These are phyloP conservation scores for Trametes sanguinea DNA, from an alignment of 768 basidiomycete genomes.

Conservation along the genomic window DNA sequence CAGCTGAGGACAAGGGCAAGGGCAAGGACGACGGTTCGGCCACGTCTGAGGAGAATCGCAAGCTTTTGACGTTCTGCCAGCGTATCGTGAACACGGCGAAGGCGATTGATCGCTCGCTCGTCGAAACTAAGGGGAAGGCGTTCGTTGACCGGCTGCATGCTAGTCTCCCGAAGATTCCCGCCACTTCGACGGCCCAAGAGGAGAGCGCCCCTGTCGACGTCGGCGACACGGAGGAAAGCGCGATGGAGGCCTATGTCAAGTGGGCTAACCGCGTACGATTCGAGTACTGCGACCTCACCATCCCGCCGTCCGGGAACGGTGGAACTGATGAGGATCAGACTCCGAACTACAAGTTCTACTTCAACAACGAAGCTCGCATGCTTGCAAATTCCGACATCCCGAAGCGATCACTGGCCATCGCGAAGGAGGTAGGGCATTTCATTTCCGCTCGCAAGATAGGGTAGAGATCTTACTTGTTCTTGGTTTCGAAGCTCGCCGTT, in stretches of 20 bases:
- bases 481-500: conserved; percentile 74
- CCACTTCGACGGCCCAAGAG: conserved; percentile 8
- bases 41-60: conserved; percentile 72
- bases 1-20: conserved; percentile 64
- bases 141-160: conserved; percentile 80
- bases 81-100: conserved; percentile 81
- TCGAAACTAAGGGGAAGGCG: conserved; percentile 85
- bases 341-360: conserved; percentile 82
- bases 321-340: conserved; percentile 48
- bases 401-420: conserved; percentile 90
- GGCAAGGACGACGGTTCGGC: conserved; percentile 52
- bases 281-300: conserved; percentile 87
- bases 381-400: conserved; percentile 84
- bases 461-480: too few species aligned
- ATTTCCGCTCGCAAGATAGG: too few species aligned
- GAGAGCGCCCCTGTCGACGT: conserved; percentile 45
- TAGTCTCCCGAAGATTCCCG: conserved; percentile 71
- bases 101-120: conserved; percentile 85
- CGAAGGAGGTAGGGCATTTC: conserved; percentile 70
- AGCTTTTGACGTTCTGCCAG: conserved; percentile 78
- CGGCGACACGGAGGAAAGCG: conserved; percentile 65
- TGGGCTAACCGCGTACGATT: conserved; percentile 86
- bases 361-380: conserved; percentile 82
- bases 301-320: conserved; percentile 37
- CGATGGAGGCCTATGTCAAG: conserved; percentile 69